These are phyloP conservation scores for Helotiales sp. DNA, from an alignment of 2,329 filamentous ascomycete genomes.

Conservation along the genomic window DNA sequence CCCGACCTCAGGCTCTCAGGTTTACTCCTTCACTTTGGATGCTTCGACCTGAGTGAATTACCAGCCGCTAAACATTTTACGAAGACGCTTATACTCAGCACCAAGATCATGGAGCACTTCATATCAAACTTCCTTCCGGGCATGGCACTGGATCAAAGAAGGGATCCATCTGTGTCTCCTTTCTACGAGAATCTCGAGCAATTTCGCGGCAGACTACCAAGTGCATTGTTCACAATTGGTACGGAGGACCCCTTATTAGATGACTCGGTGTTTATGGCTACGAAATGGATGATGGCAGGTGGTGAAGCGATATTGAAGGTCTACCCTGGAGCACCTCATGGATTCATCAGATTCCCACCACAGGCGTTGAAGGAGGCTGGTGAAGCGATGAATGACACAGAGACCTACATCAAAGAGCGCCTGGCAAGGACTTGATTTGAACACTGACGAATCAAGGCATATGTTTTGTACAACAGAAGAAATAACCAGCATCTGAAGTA, in stretches of 20 bases:
- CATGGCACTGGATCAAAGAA: slow-evolving; percentile 41
- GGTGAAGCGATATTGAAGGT: slow-evolving; percentile 52
- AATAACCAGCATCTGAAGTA: no score
- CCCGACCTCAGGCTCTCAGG: slow-evolving; percentile 46
- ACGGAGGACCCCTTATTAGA: slow-evolving; percentile 54
- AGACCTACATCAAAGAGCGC: slow-evolving; percentile 18
- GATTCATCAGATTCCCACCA: slow-evolving; percentile 39
- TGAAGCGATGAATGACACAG: slow-evolving; percentile 21
- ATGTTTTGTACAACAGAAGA: no score
- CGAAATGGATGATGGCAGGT: slow-evolving; percentile 53
- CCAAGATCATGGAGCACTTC: slow-evolving; percentile 47
- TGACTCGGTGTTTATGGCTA: slow-evolving; percentile 53
- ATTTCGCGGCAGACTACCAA: slow-evolving; percentile 42
- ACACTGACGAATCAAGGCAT: no score
- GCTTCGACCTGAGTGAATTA: slow-evolving; percentile 47
- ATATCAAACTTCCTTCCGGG: slow-evolving; percentile 45
- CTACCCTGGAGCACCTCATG: slow-evolving; percentile 55
- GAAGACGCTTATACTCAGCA: slow-evolving; percentile 41
- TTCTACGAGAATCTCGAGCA: slow-evolving; percentile 47
- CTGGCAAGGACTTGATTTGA: not conserved
- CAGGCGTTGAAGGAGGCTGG: slow-evolving; percentile 21
- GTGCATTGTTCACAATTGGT: slow-evolving; percentile 54
- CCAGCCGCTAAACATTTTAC: slow-evolving; percentile 37
- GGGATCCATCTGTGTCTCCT: slow-evolving; percentile 47
- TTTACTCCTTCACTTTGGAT: slow-evolving; percentile 53